phyloP scores from a whole-genome alignment of 495 filamentous ascomycete species.

The Xylaria palmicola region DNA sequence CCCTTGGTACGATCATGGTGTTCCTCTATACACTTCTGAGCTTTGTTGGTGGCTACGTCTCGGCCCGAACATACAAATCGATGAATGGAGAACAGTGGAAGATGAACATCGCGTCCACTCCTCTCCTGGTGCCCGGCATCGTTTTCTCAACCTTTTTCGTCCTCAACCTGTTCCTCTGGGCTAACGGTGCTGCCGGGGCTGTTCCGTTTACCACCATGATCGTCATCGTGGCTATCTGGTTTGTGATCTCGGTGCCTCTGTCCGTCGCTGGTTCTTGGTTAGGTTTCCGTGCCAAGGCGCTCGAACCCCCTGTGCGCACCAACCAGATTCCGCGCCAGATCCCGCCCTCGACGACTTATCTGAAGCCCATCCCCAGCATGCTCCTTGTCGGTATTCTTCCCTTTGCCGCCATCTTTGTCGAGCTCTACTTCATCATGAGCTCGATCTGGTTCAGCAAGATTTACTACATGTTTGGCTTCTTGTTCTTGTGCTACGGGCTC shows the following conservation, averaged over 20 bases:
- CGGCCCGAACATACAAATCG: conserved; percentile 85
- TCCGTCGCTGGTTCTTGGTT: conserved; percentile 90
- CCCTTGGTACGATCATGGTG: conserved; percentile 86
- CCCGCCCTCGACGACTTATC: conserved; percentile 74
- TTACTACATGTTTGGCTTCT: conserved; percentile 99
- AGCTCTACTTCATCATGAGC: conserved; percentile 98
- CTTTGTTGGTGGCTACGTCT: conserved; percentile 89
- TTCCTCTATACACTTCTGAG: conserved; percentile 90
- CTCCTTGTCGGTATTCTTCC: conserved; percentile 87
- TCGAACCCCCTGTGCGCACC: conserved; percentile 82
- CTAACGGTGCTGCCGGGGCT: conserved; percentile 82
- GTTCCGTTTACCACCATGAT: conserved; percentile 98
- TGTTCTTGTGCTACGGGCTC: conserved; percentile 94
- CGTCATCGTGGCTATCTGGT: conserved; percentile 90
- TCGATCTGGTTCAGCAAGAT: conserved; percentile 97
- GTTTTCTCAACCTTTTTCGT: conserved; percentile 90
- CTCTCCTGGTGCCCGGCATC: conserved; percentile 78
- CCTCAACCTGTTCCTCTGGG: conserved; percentile 95
- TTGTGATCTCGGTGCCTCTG: conserved; percentile 89
- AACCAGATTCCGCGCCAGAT: conserved; percentile 99
- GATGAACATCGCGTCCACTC: conserved; percentile 84
- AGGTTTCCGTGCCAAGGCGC: conserved; percentile 66
- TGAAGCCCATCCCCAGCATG: conserved; percentile 82
- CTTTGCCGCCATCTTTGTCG: conserved; percentile 94
- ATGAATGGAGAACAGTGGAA: conserved; percentile 93